These are phyloP conservation scores for Musa acuminata DNA, from an alignment of 176 grass and related monocot genomes.

Conservation along the genomic window DNA sequence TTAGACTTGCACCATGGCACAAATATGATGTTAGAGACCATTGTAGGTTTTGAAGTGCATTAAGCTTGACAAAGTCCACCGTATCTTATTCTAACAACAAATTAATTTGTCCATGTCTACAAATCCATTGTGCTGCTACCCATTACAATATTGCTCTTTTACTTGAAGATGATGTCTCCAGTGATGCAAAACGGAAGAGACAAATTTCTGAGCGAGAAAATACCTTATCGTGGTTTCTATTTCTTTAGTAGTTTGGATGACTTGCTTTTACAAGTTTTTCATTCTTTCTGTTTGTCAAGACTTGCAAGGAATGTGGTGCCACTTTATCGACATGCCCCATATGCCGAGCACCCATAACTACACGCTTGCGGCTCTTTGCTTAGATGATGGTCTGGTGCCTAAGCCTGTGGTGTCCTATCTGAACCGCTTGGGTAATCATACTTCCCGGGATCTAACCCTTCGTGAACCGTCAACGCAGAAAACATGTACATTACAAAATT, in stretches of 20 bases:
- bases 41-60: no score
- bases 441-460: no score
- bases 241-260: background rate
- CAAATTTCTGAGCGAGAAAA: background rate
- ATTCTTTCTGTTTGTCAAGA: conserved; percentile 28
- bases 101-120: no score
- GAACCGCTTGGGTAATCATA: no score
- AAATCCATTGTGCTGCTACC: background rate
- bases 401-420: background rate
- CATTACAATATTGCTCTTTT: background rate
- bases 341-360: conserved; percentile 47
- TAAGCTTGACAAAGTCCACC: no score
- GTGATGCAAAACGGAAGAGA: background rate
- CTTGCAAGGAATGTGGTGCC: conserved; percentile 82
- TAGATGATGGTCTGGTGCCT: background rate
- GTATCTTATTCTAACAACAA: no score
- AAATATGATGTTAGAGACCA: no score
- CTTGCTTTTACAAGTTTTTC: background rate
- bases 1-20: no score
- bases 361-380: conserved; percentile 52
- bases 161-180: background rate
- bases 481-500: no score
- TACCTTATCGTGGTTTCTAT: background rate
- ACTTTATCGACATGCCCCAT: conserved; percentile 61
- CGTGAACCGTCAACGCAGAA: no score